A percentile compares a stretch with the other conserved stretches of the same genome.
Evolutionary conservation across 768 basidiomycete genomes (phyloP).

Genomic region (Tylopilus cervinicoccineus): DNA sequence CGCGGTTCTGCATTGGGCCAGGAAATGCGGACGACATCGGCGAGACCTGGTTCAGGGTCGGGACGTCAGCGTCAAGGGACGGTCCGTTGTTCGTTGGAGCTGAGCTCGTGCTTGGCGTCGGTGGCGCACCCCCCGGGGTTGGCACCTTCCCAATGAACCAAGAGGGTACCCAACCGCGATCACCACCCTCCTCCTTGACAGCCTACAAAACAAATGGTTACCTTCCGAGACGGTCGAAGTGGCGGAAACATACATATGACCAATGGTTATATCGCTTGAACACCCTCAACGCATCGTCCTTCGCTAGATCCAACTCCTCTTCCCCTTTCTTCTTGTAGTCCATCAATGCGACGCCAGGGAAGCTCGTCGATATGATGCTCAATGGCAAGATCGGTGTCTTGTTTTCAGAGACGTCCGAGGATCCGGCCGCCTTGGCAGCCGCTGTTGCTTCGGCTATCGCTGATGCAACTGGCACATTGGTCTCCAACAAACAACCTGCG

Average conservation of each 20-base stretch:
- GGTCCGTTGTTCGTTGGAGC: slow-evolving; percentile 30
- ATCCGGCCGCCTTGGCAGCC: slow-evolving; percentile 45
- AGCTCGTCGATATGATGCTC: slow-evolving; percentile 95
- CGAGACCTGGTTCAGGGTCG: slow-evolving; percentile 51
- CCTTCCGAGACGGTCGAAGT: not conserved
- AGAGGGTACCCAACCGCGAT: slow-evolving; percentile 96
- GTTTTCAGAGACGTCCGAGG: slow-evolving; percentile 35
- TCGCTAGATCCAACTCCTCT: slow-evolving; percentile 85
- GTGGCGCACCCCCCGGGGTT: slow-evolving; percentile 39
- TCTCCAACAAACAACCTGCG: slow-evolving; percentile 93
- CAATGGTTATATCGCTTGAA: slow-evolving; percentile 99
- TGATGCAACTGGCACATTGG: slow-evolving; percentile 83
- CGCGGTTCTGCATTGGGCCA: slow-evolving; percentile 31
- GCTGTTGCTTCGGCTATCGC: slow-evolving; percentile 82
- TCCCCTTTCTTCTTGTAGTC: slow-evolving; percentile 93
- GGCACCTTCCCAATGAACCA: slow-evolving; percentile 94
- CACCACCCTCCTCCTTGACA: slow-evolving; percentile 89
- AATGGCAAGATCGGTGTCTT: slow-evolving; percentile 84
- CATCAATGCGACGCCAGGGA: slow-evolving; percentile 95
- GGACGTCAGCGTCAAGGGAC: slow-evolving; percentile 37
- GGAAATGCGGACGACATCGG: slow-evolving; percentile 84
- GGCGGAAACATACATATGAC: slow-evolving; percentile 66
- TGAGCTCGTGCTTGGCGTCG: slow-evolving; percentile 47
- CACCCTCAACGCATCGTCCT: slow-evolving; percentile 85
- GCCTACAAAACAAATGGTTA: slow-evolving; percentile 47